Conservation (phyloP, 495 filamentous ascomycete genomes). For the Talaromyces borbonicus region DNA sequence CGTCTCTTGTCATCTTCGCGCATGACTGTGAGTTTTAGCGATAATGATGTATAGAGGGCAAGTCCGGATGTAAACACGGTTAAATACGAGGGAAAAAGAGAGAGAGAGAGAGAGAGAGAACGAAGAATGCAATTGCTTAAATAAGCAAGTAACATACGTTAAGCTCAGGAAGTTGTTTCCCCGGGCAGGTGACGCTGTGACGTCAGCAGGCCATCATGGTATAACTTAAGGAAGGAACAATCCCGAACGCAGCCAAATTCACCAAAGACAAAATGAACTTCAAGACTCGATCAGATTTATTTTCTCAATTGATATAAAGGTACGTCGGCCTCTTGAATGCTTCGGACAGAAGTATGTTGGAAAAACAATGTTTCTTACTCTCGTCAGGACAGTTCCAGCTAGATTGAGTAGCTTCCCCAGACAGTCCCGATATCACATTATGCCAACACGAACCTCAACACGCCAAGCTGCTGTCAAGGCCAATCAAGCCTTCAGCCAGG, state of each 20-base stretch:
- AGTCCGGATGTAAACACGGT: too few species aligned
- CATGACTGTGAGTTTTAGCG: too few species aligned
- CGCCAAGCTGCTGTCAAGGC: slow-evolving; percentile 37
- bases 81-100: too few species aligned
- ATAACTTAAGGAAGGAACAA: not conserved
- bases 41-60: too few species aligned
- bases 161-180: not conserved
- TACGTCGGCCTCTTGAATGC: too few species aligned
- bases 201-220: slow-evolving; percentile 17
- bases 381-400: not conserved
- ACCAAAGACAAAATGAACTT: not conserved
- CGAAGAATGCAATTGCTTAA: not conserved
- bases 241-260: not conserved
- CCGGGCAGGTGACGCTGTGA: slow-evolving; percentile 14
- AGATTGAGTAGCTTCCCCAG: not conserved
- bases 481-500: slow-evolving; percentile 30
- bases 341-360: too few species aligned
- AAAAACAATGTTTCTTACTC: slow-evolving; percentile 3
- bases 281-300: too few species aligned
- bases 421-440: not conserved
- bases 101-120: too few species aligned
- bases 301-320: slow-evolving; percentile 3
- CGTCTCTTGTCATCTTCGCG: too few species aligned
- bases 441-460: slow-evolving; percentile 26
- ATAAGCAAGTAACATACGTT: not conserved